Evolutionary conservation across 2,329 filamentous ascomycete species (phyloP).

Genomic region (Talaromyces amestolkiae): DNA sequence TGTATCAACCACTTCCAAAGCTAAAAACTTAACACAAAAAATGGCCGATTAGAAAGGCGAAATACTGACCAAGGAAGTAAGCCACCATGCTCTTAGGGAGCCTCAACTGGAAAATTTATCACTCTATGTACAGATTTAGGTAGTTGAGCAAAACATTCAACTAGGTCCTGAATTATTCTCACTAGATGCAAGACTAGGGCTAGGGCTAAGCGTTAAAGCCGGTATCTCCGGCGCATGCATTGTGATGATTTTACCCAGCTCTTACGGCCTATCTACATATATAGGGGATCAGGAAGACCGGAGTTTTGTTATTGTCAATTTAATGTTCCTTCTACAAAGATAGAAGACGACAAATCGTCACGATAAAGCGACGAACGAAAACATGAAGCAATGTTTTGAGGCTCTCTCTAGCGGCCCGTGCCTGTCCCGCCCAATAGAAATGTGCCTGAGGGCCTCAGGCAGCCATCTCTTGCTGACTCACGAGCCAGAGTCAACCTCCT

Average conservation of each 20-base stretch:
- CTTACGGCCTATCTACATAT: neutral
- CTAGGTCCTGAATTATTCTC: neutral
- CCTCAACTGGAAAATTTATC: too few relatives aligned
- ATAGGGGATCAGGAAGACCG: neutral
- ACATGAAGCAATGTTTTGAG: neutral
- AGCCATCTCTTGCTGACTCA: constrained; percentile 1
- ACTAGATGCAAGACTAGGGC: neutral
- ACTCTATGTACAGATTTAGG: neutral
- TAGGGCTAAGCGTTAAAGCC: neutral
- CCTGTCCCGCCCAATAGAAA: neutral
- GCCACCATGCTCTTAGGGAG: neutral
- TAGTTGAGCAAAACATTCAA: neutral
- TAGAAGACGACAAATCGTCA: neutral
- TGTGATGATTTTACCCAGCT: neutral
- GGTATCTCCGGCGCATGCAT: neutral
- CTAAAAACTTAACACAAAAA: neutral
- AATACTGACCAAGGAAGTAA: neutral
- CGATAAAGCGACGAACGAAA: neutral
- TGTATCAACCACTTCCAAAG: neutral
- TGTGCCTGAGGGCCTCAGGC: neutral
- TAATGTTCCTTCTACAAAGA: neutral
- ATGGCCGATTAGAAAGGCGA: neutral
- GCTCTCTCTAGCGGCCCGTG: neutral
- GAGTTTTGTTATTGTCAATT: neutral
- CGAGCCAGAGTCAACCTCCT: neutral